Percentiles rank a stretch among this genome's conserved stretches.
Evolutionary conservation across 768 basidiomycete species (phyloP).

Genomic region (Boletus subcaerulescens): DNA sequence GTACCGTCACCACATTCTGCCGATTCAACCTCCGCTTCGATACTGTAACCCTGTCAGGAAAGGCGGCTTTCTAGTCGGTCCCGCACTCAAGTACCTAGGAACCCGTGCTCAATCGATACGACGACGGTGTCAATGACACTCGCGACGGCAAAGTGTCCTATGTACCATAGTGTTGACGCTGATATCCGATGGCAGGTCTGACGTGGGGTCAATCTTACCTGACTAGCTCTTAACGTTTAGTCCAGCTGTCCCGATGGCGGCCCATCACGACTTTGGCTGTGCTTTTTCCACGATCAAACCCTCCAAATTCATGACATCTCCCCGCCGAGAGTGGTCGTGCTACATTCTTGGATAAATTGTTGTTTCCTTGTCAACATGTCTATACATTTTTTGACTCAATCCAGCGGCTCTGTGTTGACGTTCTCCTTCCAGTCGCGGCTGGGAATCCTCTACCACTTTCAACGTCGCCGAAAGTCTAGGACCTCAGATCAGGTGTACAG

Average conservation of each 20-base stretch:
- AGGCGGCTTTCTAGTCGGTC: not conserved
- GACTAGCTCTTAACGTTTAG: too few relatives aligned
- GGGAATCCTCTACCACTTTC: not conserved
- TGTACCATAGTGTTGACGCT: too few relatives aligned
- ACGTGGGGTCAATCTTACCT: too few relatives aligned
- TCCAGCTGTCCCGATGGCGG: too few relatives aligned
- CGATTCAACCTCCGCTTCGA: not conserved
- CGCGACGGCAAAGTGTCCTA: too few relatives aligned
- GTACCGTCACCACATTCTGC: conserved; percentile 8
- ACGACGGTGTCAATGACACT: too few relatives aligned
- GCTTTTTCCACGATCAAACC: too few relatives aligned
- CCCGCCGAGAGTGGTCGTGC: too few relatives aligned
- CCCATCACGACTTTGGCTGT: too few relatives aligned
- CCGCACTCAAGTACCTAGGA: not conserved
- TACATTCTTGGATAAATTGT: conserved; percentile 12
- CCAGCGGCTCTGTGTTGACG: not conserved
- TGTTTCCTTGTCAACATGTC: conserved; percentile 13
- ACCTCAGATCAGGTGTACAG: not conserved
- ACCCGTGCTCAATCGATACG: not conserved
- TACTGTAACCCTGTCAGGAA: not conserved
- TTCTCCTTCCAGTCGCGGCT: not conserved
- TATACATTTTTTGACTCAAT: not conserved
- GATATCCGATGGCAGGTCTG: too few relatives aligned
- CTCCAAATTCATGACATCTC: too few relatives aligned
- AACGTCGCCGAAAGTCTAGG: not conserved